These are phyloP conservation scores for Phaeosphaeriaceae sp. DNA, from an alignment of 2,329 filamentous ascomycete species.

Conservation along the genomic window DNA sequence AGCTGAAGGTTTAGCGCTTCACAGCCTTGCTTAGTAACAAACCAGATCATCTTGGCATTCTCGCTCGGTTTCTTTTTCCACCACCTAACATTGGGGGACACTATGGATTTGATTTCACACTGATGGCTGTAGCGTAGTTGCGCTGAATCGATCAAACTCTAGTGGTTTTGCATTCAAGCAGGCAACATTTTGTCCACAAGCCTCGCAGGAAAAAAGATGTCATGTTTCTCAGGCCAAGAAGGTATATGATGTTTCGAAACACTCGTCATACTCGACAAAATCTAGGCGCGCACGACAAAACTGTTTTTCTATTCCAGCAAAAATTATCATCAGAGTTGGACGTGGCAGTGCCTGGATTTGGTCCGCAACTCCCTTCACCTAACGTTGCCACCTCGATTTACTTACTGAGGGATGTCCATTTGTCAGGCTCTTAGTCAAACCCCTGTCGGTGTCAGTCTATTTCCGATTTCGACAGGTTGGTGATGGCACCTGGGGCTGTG, in stretches of 20 bases:
- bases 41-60: neutral
- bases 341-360: neutral
- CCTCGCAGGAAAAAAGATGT: neutral
- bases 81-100: neutral
- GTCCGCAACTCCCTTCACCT: too few species aligned
- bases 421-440: neutral
- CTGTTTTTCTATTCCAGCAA: neutral
- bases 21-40: neutral
- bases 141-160: neutral
- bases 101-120: neutral
- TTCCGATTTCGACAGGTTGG: constrained; percentile 15
- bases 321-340: neutral
- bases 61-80: neutral
- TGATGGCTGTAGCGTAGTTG: neutral
- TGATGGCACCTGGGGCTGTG: constrained; percentile 17
- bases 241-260: constrained; percentile 9
- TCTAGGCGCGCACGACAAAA: constrained; percentile 1
- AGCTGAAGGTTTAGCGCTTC: neutral
- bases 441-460: constrained; percentile 7
- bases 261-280: constrained; percentile 4
- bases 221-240: neutral
- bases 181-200: neutral
- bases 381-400: too few species aligned
- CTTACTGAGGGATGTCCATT: too few species aligned
- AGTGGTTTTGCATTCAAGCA: neutral